Conservation (phyloP, 163 green algal genomes). For the Scenedesmus sp. region DNA sequence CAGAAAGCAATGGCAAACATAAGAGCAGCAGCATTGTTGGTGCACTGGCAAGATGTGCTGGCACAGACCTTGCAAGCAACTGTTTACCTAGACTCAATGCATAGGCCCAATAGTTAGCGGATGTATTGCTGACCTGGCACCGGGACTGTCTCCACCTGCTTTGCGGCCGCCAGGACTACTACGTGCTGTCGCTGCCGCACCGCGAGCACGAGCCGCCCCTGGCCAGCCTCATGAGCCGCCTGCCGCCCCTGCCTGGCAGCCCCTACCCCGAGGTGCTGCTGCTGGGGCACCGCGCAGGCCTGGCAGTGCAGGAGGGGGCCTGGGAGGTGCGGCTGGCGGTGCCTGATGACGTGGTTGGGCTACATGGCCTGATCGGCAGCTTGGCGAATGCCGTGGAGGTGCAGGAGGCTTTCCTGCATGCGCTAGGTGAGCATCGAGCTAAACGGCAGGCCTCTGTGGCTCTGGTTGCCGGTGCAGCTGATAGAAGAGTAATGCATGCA, state of each 20-base stretch:
- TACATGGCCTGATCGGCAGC: slow-evolving; percentile 58
- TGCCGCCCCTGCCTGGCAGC: slow-evolving; percentile 58
- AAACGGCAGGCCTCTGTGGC: neutral
- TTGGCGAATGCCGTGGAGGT: slow-evolving; percentile 60
- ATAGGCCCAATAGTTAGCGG: too few species aligned
- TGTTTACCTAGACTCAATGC: too few species aligned
- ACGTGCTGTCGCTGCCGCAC: slow-evolving; percentile 71
- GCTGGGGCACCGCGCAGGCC: slow-evolving; percentile 23
- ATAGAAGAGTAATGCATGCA: too few species aligned
- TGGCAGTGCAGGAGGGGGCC: neutral
- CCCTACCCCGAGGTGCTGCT: slow-evolving; percentile 68
- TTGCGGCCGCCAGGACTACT: slow-evolving; percentile 61
- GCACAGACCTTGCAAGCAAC: too few species aligned
- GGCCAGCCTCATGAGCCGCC: slow-evolving; percentile 63
- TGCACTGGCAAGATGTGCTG: too few species aligned
- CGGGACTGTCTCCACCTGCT: too few species aligned
- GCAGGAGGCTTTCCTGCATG: slow-evolving; percentile 59
- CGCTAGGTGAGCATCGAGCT: neutral
- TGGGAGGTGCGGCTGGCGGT: slow-evolving; percentile 59
- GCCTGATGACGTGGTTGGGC: slow-evolving; percentile 51
- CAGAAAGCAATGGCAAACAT: too few species aligned
- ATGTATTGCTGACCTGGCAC: neutral
- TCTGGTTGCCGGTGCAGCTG: neutral
- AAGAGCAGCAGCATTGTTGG: too few species aligned
- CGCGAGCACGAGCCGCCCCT: slow-evolving; percentile 61